Evolutionary conservation across 208 protist genomes (phyloP).

Genomic region (Trypanosoma platydactyli): DNA sequence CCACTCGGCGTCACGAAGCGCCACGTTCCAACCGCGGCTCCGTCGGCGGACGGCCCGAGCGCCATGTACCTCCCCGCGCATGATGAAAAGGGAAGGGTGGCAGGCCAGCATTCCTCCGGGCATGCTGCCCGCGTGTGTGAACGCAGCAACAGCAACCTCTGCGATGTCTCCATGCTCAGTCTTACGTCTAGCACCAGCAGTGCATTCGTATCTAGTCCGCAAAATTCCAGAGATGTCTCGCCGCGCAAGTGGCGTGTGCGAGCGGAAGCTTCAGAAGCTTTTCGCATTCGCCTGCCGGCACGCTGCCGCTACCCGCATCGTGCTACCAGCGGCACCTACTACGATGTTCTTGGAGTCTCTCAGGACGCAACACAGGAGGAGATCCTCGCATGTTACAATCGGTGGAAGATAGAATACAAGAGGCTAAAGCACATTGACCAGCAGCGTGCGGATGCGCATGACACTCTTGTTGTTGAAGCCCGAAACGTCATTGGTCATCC

Average conservation of each 20-base stretch:
- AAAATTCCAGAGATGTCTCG: constrained; percentile 4
- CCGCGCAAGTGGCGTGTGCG: constrained; percentile 1
- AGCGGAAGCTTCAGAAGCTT: constrained; percentile 8
- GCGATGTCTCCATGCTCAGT: constrained; percentile 21
- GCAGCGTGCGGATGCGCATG: constrained; percentile 51
- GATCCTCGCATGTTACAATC: constrained; percentile 57
- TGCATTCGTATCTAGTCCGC: not conserved
- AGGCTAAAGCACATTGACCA: constrained; percentile 52
- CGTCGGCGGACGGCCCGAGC: not conserved
- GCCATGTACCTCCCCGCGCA: not conserved
- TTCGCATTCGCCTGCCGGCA: constrained; percentile 55
- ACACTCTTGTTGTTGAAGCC: constrained; percentile 78
- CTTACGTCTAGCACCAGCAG: constrained; percentile 23
- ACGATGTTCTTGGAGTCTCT: constrained; percentile 69
- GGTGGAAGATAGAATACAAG: constrained; percentile 77
- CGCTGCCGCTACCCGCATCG: constrained; percentile 84
- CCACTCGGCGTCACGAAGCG: not conserved
- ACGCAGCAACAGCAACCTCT: constrained; percentile 9
- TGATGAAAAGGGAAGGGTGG: constrained; percentile 2
- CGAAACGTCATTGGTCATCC: constrained; percentile 78
- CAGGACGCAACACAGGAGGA: constrained; percentile 40
- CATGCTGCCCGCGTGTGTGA: not conserved
- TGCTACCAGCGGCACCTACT: constrained; percentile 73
- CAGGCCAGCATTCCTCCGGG: not conserved
- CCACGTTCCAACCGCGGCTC: not conserved